Evolutionary conservation across 768 basidiomycete species (phyloP).

Genomic region (Neoboletus magnificus): DNA sequence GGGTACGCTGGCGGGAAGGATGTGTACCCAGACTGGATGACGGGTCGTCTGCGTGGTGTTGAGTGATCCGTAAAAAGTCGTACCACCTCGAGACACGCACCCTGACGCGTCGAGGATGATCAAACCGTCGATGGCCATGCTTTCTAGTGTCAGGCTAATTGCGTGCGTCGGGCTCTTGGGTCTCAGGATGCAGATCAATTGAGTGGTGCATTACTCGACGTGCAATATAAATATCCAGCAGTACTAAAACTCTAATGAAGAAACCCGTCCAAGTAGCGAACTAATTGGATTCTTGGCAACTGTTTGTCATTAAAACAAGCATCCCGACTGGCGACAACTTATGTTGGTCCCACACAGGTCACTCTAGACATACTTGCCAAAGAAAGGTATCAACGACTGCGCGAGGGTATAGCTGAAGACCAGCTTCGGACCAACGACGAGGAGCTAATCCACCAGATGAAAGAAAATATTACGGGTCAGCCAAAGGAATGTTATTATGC

Average conservation of each 20-base stretch:
- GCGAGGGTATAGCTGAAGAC: conserved; percentile 98
- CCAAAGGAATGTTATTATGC: background rate
- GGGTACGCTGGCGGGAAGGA: conserved; percentile 75
- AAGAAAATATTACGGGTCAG: conserved; percentile 5
- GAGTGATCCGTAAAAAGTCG: background rate
- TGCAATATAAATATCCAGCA: conserved; percentile 7
- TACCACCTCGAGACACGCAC: conserved; percentile 39
- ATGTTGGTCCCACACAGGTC: background rate
- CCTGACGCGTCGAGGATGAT: conserved; percentile 75
- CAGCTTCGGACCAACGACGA: conserved; percentile 96
- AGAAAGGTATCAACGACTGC: conserved; percentile 91
- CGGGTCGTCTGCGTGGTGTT: conserved; percentile 52
- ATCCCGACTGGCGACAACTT: background rate
- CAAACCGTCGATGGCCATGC: conserved; percentile 77
- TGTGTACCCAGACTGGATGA: conserved; percentile 89
- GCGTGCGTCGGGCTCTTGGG: background rate
- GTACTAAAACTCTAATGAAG: conserved; percentile 10
- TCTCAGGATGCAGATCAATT: background rate
- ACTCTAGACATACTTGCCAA: conserved; percentile 74
- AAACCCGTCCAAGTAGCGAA: background rate
- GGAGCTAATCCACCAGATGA: conserved; percentile 49
- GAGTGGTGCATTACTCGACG: conserved; percentile 6
- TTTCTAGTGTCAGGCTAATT: background rate
- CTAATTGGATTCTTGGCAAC: background rate
- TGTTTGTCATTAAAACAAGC: background rate